These are phyloP conservation scores for Telopea speciosissima DNA, from an alignment of 177 flowering plant species.

Conservation along the genomic window DNA sequence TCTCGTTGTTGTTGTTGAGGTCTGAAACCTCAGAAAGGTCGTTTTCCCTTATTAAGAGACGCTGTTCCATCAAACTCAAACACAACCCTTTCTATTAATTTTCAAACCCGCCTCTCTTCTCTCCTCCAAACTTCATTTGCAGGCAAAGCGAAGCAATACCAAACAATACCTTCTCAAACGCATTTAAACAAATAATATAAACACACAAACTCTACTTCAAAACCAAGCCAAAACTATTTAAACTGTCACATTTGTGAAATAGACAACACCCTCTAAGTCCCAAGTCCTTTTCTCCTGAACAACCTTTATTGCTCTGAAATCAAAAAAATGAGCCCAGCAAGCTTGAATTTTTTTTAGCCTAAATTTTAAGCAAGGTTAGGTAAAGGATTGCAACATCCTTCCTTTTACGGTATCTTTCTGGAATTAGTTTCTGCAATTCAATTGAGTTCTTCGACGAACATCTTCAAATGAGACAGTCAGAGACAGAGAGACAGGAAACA, in stretches of 20 bases:
- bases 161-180: slow-evolving; percentile 14
- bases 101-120: neutral
- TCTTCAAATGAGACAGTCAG: neutral
- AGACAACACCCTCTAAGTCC: slow-evolving; percentile 24
- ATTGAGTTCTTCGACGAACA: neutral
- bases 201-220: slow-evolving; percentile 18
- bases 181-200: too few relatives aligned
- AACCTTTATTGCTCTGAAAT: slow-evolving; percentile 16
- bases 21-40: slow-evolving; percentile 19
- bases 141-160: slow-evolving; percentile 54
- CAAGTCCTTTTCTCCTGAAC: slow-evolving; percentile 48
- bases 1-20: neutral
- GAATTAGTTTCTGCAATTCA: slow-evolving; percentile 14
- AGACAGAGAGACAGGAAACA: neutral
- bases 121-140: slow-evolving; percentile 40
- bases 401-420: slow-evolving; percentile 24
- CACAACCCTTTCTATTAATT: slow-evolving; percentile 1
- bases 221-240: slow-evolving; percentile 21
- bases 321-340: neutral
- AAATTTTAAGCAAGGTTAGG: slow-evolving; percentile 81
- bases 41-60: slow-evolving; percentile 37
- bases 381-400: slow-evolving; percentile 46
- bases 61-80: slow-evolving; percentile 27
- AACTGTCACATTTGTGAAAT: neutral
- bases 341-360: slow-evolving; percentile 29